Evolutionary conservation across 495 filamentous ascomycete species (phyloP).

Genomic region (Niebla homalea): DNA sequence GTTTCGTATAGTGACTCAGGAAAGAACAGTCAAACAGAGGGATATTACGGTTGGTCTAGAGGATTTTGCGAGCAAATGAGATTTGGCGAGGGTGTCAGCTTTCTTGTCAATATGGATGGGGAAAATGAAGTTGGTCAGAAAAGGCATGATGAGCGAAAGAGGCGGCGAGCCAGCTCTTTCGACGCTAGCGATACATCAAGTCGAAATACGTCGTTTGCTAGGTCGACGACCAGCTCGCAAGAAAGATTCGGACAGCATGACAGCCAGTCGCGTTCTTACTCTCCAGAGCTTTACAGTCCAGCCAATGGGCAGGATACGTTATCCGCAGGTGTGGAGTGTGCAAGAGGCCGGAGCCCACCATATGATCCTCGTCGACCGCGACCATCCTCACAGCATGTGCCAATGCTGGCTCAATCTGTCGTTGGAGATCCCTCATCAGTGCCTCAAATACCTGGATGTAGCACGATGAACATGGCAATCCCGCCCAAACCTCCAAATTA

Average conservation of each 20-base stretch:
- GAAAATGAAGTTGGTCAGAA: slow-evolving; percentile 17
- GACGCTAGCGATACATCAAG: background rate
- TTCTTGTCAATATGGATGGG: slow-evolving; percentile 9
- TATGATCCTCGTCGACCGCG: slow-evolving; percentile 16
- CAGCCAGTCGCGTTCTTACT: slow-evolving; percentile 20
- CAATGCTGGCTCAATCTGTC: background rate
- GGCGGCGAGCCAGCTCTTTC: slow-evolving; percentile 33
- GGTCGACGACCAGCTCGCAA: too few species aligned
- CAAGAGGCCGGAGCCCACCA: slow-evolving; percentile 8
- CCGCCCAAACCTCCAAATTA: slow-evolving; percentile 37
- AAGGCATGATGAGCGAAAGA: slow-evolving; percentile 27
- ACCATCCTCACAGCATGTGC: background rate
- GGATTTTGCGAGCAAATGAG: slow-evolving; percentile 74
- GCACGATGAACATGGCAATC: background rate
- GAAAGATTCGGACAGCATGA: slow-evolving; percentile 17
- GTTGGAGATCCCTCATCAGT: background rate
- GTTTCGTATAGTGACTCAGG: slow-evolving; percentile 46
- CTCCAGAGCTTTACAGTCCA: background rate
- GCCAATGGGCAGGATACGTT: background rate
- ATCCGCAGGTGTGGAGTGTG: background rate
- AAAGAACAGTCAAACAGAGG: slow-evolving; percentile 47
- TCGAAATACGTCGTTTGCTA: background rate
- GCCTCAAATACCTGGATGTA: background rate
- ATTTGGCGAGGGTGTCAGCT: slow-evolving; percentile 27
- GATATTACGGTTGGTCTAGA: slow-evolving; percentile 79